A percentile compares a stretch with the other conserved stretches of the same genome.
phyloP scores from a whole-genome alignment of 345 rosid genomes.

The Eucalyptus cloeziana region DNA sequence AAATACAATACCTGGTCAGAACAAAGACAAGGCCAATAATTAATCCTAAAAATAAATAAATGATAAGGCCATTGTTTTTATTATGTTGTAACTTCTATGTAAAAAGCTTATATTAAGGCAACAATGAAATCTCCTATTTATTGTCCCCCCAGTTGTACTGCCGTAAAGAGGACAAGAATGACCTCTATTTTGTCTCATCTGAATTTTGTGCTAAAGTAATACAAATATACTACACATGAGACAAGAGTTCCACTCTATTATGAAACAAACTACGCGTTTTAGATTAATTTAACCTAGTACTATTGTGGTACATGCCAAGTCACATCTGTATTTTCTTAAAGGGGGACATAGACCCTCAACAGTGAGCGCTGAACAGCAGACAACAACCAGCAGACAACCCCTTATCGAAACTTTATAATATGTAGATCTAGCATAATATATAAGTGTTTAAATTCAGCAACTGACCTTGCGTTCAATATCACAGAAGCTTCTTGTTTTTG shows the following conservation, averaged over 20 bases:
- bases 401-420: neutral
- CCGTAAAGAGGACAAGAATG: neutral
- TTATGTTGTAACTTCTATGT: neutral
- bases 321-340: neutral
- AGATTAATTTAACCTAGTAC: neutral
- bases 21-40: neutral
- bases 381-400: slow-evolving; percentile 20
- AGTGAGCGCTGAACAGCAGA: slow-evolving; percentile 9
- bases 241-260: neutral
- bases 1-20: neutral
- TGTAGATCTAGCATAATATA: neutral
- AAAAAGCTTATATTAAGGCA: neutral
- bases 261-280: neutral
- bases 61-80: neutral
- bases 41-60: neutral
- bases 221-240: neutral
- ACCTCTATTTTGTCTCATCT: slow-evolving; percentile 1
- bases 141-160: neutral
- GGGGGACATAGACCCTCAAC: neutral
- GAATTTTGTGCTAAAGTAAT: neutral
- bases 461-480: slow-evolving; percentile 48
- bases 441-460: neutral
- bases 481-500: slow-evolving; percentile 1
- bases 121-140: neutral
- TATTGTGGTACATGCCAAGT: neutral